A percentile compares a stretch with the other conserved stretches of the same genome.
Evolutionary conservation across 2,329 filamentous ascomycete genomes (phyloP).

Genomic region (Pestalotiopsis sp.): DNA sequence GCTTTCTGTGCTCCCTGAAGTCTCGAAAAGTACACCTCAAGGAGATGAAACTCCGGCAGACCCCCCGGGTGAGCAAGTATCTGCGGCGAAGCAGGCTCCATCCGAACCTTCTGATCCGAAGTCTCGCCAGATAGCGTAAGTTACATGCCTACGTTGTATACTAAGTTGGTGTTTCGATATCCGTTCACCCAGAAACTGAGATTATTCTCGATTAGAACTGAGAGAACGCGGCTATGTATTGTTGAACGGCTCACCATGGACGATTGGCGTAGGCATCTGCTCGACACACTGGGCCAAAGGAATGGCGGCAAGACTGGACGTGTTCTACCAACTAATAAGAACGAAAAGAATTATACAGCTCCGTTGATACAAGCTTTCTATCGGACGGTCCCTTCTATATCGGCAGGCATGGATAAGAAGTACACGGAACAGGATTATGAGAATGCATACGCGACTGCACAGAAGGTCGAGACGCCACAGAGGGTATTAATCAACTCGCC

Average conservation of each 20-base stretch:
- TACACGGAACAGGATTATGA: conserved; percentile 4
- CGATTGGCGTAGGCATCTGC: not conserved
- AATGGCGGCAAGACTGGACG: not conserved
- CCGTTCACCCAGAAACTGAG: not conserved
- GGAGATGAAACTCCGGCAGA: not conserved
- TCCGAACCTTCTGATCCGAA: not conserved
- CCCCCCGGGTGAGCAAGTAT: not conserved
- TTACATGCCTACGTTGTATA: not conserved
- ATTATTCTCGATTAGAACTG: not conserved
- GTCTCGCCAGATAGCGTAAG: not conserved
- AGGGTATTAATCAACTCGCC: conserved; percentile 11
- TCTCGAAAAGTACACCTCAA: not conserved
- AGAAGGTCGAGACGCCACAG: conserved; percentile 6
- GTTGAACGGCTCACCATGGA: not conserved
- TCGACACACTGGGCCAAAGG: not conserved
- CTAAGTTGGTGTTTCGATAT: not conserved
- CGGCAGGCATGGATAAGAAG: not conserved
- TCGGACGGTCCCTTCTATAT: not conserved
- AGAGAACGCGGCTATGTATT: not conserved
- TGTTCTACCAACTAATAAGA: not conserved
- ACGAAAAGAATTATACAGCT: not conserved
- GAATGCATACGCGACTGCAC: conserved; percentile 9
- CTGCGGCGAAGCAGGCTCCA: not conserved
- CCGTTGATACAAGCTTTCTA: not conserved
- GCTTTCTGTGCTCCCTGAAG: not conserved